Evolutionary conservation across 495 filamentous ascomycete genomes (phyloP).

Genomic region (Delitschia confertaspora): DNA sequence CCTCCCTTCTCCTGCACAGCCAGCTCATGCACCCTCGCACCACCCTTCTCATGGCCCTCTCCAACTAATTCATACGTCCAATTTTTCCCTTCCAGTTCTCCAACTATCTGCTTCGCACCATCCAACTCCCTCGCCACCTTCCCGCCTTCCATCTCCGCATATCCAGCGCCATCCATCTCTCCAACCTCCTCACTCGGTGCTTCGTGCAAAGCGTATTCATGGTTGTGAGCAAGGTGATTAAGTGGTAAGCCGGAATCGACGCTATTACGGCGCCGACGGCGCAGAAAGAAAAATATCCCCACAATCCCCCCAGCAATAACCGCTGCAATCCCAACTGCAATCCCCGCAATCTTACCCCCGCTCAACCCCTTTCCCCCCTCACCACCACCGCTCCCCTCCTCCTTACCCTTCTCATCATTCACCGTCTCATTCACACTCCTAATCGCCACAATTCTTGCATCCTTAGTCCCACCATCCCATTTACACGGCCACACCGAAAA

Average conservation of each 20-base stretch:
- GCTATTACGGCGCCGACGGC: background rate
- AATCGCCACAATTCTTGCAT: conserved; percentile 44
- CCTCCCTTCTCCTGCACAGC: too few relatives aligned
- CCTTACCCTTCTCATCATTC: conserved; percentile 34
- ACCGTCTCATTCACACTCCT: conserved; percentile 21
- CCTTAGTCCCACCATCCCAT: conserved; percentile 51
- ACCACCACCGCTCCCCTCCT: conserved; percentile 3
- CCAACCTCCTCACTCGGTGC: conserved; percentile 5
- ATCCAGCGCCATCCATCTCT: background rate
- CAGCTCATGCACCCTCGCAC: too few relatives aligned
- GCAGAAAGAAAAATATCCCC: background rate
- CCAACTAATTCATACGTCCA: too few relatives aligned
- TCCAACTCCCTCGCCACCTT: background rate
- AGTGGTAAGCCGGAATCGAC: background rate
- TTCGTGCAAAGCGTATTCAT: conserved; percentile 8
- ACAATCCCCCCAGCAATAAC: conserved; percentile 26
- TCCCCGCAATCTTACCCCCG: conserved; percentile 28
- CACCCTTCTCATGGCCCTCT: background rate
- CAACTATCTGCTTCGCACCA: background rate
- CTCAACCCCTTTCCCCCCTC: background rate
- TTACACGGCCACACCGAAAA: conserved; percentile 43
- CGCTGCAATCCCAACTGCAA: conserved; percentile 39
- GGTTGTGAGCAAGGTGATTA: conserved; percentile 7
- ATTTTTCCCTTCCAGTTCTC: background rate
- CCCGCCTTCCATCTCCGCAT: conserved; percentile 12